Evolutionary conservation across 345 rosid genomes (phyloP), one percentile per base, ranked within the genome.

Genomic region (Populus euphratica): DNA sequence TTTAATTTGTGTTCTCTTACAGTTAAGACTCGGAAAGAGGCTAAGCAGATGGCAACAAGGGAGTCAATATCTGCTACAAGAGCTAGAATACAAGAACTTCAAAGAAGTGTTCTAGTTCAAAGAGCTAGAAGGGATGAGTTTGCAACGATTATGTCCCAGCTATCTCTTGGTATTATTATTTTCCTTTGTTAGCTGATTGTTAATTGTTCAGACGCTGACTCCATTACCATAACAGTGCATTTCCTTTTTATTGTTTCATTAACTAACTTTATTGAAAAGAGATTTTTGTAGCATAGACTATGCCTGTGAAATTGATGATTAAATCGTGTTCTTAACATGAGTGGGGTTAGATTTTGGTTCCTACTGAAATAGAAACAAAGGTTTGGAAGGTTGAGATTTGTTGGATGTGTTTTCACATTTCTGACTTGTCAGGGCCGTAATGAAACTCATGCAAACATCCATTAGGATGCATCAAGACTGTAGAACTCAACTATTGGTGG

Each of bases 11-110:
- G 74, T 77, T 29, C 29, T 83, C 62, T 13, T 83, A 69, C 82
- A 93, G 99, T 84, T 82, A 96, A 93, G 86, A 92, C 95, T 0
- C 90, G 89, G 75, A 86, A 82, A 77, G 99, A 93, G 85, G 97
- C 92, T 13, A 86, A 85, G 73, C 92, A 89, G 79, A 85, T 93
- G 90, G 89, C 86, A 6, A 77, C 79, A 50, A 85, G 86, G 83
- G 98, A 92, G 69, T 81, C 91, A 39, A 84, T 96, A 72, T 87
- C 90, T 79, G 90, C 88, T 43, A 67, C 82, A 44, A 90, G 89
- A 69, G 85, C 89, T 70, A 86, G 91, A 78, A 74, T 87, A 43
- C 90, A 87, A 80, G 86, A 85, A 54, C 92, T 92, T 79, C 83
- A 85, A 85, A 89, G 86, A 76, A 80, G 72, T 68, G 61, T 89